Evolutionary conservation across 108 stramenopile species (phyloP).

Genomic region (Nitzschia sp.): DNA sequence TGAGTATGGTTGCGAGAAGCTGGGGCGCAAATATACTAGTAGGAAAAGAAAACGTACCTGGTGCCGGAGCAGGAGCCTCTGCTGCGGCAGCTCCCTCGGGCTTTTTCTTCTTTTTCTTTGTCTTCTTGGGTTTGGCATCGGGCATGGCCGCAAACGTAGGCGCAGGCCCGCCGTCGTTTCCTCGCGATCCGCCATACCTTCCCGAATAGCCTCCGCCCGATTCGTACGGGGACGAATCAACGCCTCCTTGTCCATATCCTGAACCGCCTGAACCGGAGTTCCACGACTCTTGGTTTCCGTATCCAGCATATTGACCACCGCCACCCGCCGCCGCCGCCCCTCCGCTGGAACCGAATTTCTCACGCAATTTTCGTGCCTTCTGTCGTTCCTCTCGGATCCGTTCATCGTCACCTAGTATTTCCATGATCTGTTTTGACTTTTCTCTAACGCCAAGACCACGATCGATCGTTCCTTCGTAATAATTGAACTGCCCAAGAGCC

Average conservation of each 20-base stretch:
- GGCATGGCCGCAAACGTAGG: conserved; percentile 75
- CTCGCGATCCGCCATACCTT: conserved; percentile 24
- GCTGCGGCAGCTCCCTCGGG: conserved; percentile 21
- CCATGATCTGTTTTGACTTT: conserved; percentile 92
- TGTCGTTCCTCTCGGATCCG: conserved; percentile 90
- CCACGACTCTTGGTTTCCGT: conserved; percentile 70
- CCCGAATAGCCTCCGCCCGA: conserved; percentile 40
- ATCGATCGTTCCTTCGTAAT: conserved; percentile 94
- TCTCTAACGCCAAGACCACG: conserved; percentile 88
- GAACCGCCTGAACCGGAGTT: conserved; percentile 39
- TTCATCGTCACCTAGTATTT: conserved; percentile 90
- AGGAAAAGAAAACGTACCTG: conserved; percentile 37
- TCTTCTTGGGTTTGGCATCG: conserved; percentile 61
- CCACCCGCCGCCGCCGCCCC: conserved; percentile 38
- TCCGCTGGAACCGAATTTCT: conserved; percentile 68
- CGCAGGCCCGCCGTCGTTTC: conserved; percentile 23
- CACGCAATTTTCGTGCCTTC: conserved; percentile 84
- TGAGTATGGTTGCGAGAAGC: no score
- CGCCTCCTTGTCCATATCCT: conserved; percentile 82
- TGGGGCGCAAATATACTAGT: no score
- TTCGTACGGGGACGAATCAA: conserved; percentile 53
- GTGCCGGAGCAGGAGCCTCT: conserved; percentile 41
- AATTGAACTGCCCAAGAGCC: conserved; percentile 87
- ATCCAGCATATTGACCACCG: conserved; percentile 58
- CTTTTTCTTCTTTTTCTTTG: conserved; percentile 84